phyloP scores from a whole-genome alignment of 441 rosid species.

The Brassica balearica region DNA sequence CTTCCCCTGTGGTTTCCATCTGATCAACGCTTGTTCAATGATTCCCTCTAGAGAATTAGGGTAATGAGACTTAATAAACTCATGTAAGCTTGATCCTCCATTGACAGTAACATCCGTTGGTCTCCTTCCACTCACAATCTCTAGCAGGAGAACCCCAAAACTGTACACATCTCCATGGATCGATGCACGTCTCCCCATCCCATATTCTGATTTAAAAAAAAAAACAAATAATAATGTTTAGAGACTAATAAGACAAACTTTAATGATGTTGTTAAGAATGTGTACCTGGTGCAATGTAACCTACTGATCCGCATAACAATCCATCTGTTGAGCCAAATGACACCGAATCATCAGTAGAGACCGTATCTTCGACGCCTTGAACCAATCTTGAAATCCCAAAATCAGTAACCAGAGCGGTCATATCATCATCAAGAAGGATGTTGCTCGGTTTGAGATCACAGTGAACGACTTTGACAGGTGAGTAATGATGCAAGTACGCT shows the following conservation, averaged over 20 bases:
- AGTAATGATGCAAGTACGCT: conserved; percentile 81
- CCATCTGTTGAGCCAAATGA: conserved; percentile 76
- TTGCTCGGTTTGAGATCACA: conserved; percentile 95
- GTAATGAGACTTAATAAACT: conserved; percentile 75
- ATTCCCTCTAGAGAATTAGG: conserved; percentile 64
- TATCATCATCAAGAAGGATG: conserved; percentile 81
- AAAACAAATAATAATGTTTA: conserved; percentile 8
- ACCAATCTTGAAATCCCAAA: conserved; percentile 81
- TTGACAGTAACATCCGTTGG: conserved; percentile 67
- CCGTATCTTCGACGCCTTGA: conserved; percentile 49
- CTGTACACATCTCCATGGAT: conserved; percentile 87
- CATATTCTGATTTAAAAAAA: conserved; percentile 60
- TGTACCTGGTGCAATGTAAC: conserved; percentile 92
- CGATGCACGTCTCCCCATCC: conserved; percentile 78
- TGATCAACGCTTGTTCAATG: conserved; percentile 57
- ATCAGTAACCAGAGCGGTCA: conserved; percentile 90
- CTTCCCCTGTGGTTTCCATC: conserved; percentile 48
- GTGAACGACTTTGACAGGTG: conserved; percentile 84
- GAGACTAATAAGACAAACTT: conserved; percentile 5
- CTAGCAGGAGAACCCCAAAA: conserved; percentile 82
- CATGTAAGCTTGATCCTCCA: conserved; percentile 75
- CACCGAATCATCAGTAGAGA: conserved; percentile 50
- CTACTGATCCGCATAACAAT: conserved; percentile 78
- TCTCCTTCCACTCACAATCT: conserved; percentile 69
- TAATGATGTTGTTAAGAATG: background rate